phyloP scores from a whole-genome alignment of 176 grass and related monocot genomes.

The Stipa capillata region DNA sequence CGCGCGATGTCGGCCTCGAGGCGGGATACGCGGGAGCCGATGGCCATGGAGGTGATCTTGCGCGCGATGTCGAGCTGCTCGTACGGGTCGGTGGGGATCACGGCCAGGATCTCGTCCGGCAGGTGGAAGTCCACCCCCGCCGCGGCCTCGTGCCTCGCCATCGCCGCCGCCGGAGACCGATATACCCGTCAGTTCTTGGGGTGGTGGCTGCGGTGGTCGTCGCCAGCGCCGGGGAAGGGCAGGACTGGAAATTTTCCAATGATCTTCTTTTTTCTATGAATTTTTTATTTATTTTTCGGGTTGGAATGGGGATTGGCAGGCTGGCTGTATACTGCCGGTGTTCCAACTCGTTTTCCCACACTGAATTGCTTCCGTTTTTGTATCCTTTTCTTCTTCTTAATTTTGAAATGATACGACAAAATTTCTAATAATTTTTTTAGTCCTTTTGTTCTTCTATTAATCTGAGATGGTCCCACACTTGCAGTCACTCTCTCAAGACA shows the following conservation, averaged over 20 bases:
- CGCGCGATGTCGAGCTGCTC: conserved; percentile 92
- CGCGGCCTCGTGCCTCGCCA: conserved; percentile 28
- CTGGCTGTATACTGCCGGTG: conserved; percentile 9
- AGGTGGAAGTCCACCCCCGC: conserved; percentile 73
- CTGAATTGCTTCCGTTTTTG: not conserved
- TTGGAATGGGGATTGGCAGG: conserved; percentile 7
- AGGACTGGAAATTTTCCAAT: not conserved
- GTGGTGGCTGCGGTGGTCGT: not conserved
- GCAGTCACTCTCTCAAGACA: no score
- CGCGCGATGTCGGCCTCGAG: conserved; percentile 64
- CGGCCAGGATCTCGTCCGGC: conserved; percentile 82
- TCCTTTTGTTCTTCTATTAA: no score
- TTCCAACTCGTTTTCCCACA: conserved; percentile 16
- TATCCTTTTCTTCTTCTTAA: not conserved
- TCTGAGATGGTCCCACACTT: no score
- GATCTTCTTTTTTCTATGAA: not conserved
- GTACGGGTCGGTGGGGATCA: conserved; percentile 94
- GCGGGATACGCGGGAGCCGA: conserved; percentile 70
- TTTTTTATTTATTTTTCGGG: not conserved
- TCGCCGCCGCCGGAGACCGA: not conserved
- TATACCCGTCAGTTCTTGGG: not conserved
- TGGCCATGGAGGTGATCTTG: conserved; percentile 99
- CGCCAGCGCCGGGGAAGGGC: conserved; percentile 10
- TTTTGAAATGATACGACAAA: not conserved
- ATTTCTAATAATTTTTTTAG: not conserved